Evolutionary conservation across 129 eudicot species (phyloP).

Genomic region (Artemisia tridentata): DNA sequence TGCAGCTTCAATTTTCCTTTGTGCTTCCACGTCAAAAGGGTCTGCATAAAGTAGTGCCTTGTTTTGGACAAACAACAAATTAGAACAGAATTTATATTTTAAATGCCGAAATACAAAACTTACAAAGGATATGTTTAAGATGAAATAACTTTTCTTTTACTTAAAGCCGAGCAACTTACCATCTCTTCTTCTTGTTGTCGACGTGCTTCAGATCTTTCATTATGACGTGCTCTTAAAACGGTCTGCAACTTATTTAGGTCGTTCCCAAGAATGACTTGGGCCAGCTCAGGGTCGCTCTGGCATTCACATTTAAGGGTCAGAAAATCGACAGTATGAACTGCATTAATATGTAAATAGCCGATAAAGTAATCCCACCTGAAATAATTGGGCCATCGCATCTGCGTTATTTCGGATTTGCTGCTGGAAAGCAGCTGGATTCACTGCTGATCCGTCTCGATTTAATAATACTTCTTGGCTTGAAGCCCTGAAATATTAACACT

Average conservation of each 20-base stretch:
- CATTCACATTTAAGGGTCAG: constrained; percentile 30
- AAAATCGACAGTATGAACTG: constrained; percentile 16
- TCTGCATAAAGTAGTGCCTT: constrained; percentile 89
- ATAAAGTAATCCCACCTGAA: constrained; percentile 56
- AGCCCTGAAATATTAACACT: constrained; percentile 40
- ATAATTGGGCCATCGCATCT: constrained; percentile 79
- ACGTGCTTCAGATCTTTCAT: constrained; percentile 54
- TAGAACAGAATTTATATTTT: constrained; percentile 13
- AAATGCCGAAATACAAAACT: background rate
- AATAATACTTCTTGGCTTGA: constrained; percentile 48
- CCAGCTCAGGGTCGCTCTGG: constrained; percentile 91
- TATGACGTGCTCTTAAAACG: constrained; percentile 65
- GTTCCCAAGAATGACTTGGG: constrained; percentile 81
- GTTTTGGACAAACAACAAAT: constrained; percentile 2
- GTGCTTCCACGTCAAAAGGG: constrained; percentile 98
- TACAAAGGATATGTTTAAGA: background rate
- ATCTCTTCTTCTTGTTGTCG: constrained; percentile 77
- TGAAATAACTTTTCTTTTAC: background rate
- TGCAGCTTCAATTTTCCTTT: constrained; percentile 91
- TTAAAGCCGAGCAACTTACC: constrained; percentile 31
- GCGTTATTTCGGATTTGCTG: constrained; percentile 80
- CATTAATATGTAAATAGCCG: background rate
- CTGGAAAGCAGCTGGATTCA: constrained; percentile 83
- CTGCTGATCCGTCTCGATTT: constrained; percentile 93
- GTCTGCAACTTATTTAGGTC: constrained; percentile 82